A percentile compares a stretch with the other conserved stretches of the same genome.
These are phyloP conservation scores for Tricholoma hemisulphureum DNA, from an alignment of 768 basidiomycete genomes.

Conservation along the genomic window DNA sequence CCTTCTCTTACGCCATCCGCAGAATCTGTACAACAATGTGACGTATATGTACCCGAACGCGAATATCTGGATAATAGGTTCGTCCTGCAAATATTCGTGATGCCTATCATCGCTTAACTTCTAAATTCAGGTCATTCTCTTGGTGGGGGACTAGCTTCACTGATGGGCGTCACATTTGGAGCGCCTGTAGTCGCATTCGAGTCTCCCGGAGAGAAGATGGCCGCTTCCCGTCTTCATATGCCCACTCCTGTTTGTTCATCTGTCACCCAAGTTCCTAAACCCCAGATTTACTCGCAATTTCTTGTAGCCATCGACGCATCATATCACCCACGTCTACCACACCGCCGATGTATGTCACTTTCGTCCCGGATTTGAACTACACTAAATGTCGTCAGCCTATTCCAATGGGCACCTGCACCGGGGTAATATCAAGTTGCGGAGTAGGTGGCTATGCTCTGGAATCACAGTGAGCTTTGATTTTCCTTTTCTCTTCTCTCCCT, in stretches of 20 bases:
- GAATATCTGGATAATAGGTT: conserved; percentile 83
- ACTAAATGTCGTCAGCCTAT: conserved; percentile 56
- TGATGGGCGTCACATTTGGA: conserved; percentile 90
- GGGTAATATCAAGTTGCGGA: conserved; percentile 52
- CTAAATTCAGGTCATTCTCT: conserved; percentile 58
- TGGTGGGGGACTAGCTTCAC: conserved; percentile 81
- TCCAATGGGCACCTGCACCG: conserved; percentile 80
- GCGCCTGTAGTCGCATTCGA: conserved; percentile 89
- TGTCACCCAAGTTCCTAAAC: not conserved
- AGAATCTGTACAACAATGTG: conserved; percentile 94
- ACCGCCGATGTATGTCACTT: conserved; percentile 66
- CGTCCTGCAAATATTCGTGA: conserved; percentile 1
- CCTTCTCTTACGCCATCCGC: not conserved
- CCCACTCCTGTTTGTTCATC: conserved; percentile 67
- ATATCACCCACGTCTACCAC: conserved; percentile 87
- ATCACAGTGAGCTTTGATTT: conserved; percentile 40
- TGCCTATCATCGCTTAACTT: not conserved
- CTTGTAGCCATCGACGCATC: conserved; percentile 62
- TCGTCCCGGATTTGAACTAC: not conserved
- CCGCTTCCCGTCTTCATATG: conserved; percentile 79
- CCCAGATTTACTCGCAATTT: not conserved
- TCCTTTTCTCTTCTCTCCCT: not conserved
- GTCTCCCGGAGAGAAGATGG: conserved; percentile 69
- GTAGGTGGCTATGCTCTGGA: conserved; percentile 81
- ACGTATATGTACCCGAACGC: conserved; percentile 87